Evolutionary conservation across 495 filamentous ascomycete genomes (phyloP).

Genomic region (Talaromyces thailandensis): DNA sequence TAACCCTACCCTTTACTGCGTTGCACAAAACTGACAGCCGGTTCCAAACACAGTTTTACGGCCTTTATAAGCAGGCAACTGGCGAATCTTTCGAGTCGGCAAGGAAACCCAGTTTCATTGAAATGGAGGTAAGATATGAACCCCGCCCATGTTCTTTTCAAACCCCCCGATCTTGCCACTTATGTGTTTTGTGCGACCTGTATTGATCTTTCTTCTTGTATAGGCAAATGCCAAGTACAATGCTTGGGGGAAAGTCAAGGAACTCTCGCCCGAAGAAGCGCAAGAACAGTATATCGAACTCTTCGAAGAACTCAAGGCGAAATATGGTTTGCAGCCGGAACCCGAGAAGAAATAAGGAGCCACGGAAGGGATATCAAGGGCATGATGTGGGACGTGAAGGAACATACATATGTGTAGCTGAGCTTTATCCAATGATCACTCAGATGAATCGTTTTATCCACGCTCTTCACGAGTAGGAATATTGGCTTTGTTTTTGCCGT

Average conservation of each 20-base stretch:
- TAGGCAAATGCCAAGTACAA: conserved; percentile 73
- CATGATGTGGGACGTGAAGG: neutral
- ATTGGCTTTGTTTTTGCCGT: neutral
- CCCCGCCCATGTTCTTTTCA: too few relatives aligned
- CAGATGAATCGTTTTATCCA: neutral
- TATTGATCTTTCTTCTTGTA: neutral
- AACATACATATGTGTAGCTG: neutral
- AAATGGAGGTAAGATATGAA: too few relatives aligned
- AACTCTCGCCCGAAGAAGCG: conserved; percentile 49
- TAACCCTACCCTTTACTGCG: neutral
- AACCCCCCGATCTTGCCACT: too few relatives aligned
- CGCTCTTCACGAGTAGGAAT: neutral
- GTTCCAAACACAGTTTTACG: conserved; percentile 38
- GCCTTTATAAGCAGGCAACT: conserved; percentile 47
- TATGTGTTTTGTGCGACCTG: too few relatives aligned
- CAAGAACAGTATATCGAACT: conserved; percentile 68
- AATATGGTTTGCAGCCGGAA: conserved; percentile 38
- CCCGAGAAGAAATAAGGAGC: conserved; percentile 8
- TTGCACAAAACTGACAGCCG: neutral
- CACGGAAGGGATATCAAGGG: neutral
- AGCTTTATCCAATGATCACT: neutral
- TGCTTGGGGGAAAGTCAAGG: conserved; percentile 60
- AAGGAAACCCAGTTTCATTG: too few relatives aligned
- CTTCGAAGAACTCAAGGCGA: conserved; percentile 59
- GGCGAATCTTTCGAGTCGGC: conserved; percentile 33